Evolutionary conservation across 768 basidiomycete genomes (phyloP), one percentile per base, ranked within the genome.

Genomic region (Trametes coccinea): DNA sequence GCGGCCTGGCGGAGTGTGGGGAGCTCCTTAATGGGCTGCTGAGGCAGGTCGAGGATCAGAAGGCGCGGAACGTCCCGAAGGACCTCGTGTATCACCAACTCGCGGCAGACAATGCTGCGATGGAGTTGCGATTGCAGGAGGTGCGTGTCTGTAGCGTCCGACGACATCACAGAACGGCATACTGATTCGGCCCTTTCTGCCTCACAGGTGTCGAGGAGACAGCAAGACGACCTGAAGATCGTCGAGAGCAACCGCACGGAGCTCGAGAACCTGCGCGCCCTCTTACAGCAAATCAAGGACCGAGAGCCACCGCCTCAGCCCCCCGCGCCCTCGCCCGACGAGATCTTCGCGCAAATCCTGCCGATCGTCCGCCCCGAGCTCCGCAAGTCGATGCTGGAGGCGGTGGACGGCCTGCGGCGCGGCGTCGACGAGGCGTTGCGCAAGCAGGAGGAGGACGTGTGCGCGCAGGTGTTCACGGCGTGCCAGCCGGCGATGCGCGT

Each of bases 81-180:
- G 39, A 54, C 27, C 17, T 57, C 27, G 46, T n/a, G 6, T 58
- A 61, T 46, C 53, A 65, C 49, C 43, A 51, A 31, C 56, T 65
- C 5, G 53, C 34, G 13, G 34, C 27, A 5, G 60, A 65, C 47
- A 48, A 59, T 33, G 56, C 51, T 6, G 14, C 43, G 8, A 53
- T 65, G 56, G 17, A 43, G 40, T 5, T 51, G 4, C 34, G 31
- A 13, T 8, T 65, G 14, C 16, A 30, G 22, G 29, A 53, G 46
- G 63, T 64, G 16, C 30, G 63, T 40, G 30, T n/a, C 9, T 14
- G 22, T 11, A 16, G 2, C 3, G 14, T 3, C 27, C n/a, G 27
- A 37, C 13, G 29, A 1, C 7, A 29, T 30, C 17, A 17, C 17
- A 51, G 33, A 44, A 14, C 5, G 6, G 22, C 17, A 11, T 22